phyloP scores from a whole-genome alignment of 1,284 basidiomycete species.

The Irpex rosettiformis region DNA sequence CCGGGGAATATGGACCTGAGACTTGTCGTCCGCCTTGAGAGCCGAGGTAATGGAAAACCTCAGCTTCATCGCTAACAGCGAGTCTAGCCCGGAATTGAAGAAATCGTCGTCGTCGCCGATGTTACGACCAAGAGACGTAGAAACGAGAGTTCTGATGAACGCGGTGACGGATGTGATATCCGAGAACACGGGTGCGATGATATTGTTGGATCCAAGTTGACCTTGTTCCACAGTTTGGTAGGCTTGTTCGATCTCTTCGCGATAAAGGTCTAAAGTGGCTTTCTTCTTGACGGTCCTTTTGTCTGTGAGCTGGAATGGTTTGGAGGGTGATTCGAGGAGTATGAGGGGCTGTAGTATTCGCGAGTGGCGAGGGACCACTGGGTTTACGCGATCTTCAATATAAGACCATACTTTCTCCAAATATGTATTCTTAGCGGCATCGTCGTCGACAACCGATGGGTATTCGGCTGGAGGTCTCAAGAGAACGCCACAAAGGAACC shows the following conservation, averaged over 20 bases:
- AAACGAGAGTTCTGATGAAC: constrained; percentile 28
- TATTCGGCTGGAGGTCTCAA: constrained; percentile 33
- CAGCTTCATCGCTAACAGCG: neutral
- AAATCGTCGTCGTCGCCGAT: constrained; percentile 34
- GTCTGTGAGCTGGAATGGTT: constrained; percentile 34
- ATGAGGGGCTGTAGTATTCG: neutral
- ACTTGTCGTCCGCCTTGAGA: neutral
- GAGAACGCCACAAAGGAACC: neutral
- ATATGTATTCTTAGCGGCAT: constrained; percentile 36
- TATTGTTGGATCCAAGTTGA: constrained; percentile 19
- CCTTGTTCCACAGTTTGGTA: constrained; percentile 26
- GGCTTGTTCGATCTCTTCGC: constrained; percentile 31
- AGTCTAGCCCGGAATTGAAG: constrained; percentile 27
- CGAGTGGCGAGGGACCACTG: neutral
- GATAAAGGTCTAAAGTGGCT: constrained; percentile 33
- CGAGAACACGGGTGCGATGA: constrained; percentile 6
- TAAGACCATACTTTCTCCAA: neutral
- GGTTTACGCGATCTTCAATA: neutral
- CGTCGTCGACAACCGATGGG: constrained; percentile 36
- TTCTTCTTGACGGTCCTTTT: constrained; percentile 32
- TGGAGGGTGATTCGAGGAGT: constrained; percentile 33
- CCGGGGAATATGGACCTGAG: neutral
- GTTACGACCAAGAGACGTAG: constrained; percentile 22
- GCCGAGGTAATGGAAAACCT: neutral
- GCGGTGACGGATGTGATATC: neutral